A percentile compares a stretch with the other conserved stretches of the same genome.
Evolutionary conservation across 2,329 filamentous ascomycete species (phyloP).

Genomic region (Aspergillus fumigatiaffinis): DNA sequence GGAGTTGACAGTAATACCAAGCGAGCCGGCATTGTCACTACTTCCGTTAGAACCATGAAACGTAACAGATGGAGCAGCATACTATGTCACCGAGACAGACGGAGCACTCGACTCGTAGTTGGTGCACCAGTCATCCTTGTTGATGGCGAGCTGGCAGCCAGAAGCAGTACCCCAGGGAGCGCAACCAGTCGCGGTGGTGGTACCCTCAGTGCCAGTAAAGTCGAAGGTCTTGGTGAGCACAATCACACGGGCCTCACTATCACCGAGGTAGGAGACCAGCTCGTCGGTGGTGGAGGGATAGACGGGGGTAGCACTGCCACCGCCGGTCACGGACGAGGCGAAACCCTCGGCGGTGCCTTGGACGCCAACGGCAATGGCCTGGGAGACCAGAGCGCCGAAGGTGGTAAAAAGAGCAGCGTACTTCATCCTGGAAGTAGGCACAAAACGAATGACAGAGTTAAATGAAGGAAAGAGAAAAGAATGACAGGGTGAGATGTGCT

Average conservation of each 20-base stretch:
- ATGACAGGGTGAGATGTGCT: neutral
- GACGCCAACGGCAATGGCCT: conserved; percentile 15
- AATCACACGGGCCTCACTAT: conserved; percentile 53
- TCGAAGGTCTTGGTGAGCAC: conserved; percentile 36
- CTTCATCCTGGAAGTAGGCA: neutral
- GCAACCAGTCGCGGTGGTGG: conserved; percentile 53
- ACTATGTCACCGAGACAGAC: conserved; percentile 40
- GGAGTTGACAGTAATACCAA: conserved; percentile 51
- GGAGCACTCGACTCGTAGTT: conserved; percentile 56
- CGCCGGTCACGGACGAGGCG: conserved; percentile 56
- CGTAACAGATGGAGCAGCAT: conserved; percentile 1
- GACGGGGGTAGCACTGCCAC: conserved; percentile 52
- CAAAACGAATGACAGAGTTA: neutral
- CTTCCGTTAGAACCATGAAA: neutral
- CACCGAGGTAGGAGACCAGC: conserved; percentile 57
- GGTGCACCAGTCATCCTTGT: conserved; percentile 56
- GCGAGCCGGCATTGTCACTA: conserved; percentile 49
- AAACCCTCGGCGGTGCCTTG: conserved; percentile 45
- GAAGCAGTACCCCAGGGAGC: conserved; percentile 54
- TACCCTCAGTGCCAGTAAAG: conserved; percentile 15
- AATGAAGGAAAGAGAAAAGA: neutral
- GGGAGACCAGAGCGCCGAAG: neutral
- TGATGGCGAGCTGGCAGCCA: conserved; percentile 57
- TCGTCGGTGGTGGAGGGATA: conserved; percentile 53
- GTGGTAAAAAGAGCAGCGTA: neutral